Conservation (phyloP, 2,329 filamentous ascomycete genomes). For the Penicillium sp. region DNA sequence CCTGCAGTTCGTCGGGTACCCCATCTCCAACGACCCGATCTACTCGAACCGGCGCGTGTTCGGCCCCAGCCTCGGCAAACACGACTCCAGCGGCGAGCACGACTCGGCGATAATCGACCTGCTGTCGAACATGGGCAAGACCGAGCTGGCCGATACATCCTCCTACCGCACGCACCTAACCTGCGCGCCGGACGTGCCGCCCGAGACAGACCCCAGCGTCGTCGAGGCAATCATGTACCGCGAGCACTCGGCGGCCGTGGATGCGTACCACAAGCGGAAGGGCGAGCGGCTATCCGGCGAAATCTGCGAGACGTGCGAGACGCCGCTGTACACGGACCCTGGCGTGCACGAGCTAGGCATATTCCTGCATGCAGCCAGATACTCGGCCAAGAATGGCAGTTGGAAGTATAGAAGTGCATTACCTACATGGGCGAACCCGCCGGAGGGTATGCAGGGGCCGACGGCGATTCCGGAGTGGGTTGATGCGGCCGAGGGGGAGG, state of each 20-base stretch:
- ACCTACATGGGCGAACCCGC: constrained; percentile 83
- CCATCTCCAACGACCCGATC: constrained; percentile 95
- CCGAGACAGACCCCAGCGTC: constrained; percentile 32
- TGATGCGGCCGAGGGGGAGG: constrained; percentile 34
- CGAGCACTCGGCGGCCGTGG: constrained; percentile 75
- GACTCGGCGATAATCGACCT: constrained; percentile 89
- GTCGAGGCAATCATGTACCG: constrained; percentile 40
- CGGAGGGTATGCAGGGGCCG: constrained; percentile 66
- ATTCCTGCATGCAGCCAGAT: constrained; percentile 88
- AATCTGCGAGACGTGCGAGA: constrained; percentile 74
- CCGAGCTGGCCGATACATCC: constrained; percentile 83
- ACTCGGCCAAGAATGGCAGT: constrained; percentile 74
- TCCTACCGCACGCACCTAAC: constrained; percentile 66
- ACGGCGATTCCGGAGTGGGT: constrained; percentile 56
- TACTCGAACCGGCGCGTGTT: constrained; percentile 94
- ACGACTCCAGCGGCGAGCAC: constrained; percentile 64
- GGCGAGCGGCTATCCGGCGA: constrained; percentile 91
- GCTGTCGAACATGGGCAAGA: constrained; percentile 86
- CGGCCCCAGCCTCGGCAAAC: constrained; percentile 69
- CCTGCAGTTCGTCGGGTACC: constrained; percentile 88
- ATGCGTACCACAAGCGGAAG: constrained; percentile 81
- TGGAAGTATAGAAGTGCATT: constrained; percentile 87
- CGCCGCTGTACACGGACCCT: constrained; percentile 88
- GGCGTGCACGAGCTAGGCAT: constrained; percentile 85
- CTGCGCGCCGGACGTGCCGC: constrained; percentile 33